Percentiles rank a stretch among this genome's conserved stretches.
Conservation (phyloP, 164 flowering plant species). For the Piper betle region DNA sequence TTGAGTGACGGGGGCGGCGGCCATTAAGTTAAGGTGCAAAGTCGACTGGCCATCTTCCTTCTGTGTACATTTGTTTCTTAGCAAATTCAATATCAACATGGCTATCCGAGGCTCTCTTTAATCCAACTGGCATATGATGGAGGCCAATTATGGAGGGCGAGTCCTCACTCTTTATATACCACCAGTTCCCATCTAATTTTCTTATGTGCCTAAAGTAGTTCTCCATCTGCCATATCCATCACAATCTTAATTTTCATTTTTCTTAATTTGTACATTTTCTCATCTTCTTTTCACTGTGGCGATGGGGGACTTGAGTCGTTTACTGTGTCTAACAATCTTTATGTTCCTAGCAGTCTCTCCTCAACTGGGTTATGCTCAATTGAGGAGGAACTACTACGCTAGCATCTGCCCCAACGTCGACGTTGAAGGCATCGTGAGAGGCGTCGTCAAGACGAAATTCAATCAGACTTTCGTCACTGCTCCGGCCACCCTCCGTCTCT, state of each 20-base stretch:
- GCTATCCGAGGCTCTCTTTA: not conserved
- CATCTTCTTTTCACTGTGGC: not conserved
- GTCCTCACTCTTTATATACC: not conserved
- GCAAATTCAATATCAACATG: not conserved
- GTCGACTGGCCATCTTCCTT: not conserved
- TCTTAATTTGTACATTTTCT: not conserved
- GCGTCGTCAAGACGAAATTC: constrained; percentile 14
- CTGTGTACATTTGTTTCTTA: not conserved
- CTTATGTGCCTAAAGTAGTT: not conserved
- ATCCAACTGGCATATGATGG: not conserved
- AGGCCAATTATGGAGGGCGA: not conserved
- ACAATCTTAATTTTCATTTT: not conserved
- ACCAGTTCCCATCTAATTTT: not conserved
- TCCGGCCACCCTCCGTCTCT: constrained; percentile 15
- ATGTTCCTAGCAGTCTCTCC: constrained; percentile 12
- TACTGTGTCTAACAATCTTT: not conserved
- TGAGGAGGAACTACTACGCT: constrained; percentile 12
- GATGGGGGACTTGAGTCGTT: not conserved
- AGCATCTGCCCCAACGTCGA: constrained; percentile 15
- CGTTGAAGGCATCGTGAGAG: constrained; percentile 13
- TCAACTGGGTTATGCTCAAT: constrained; percentile 27
- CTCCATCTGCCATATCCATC: not conserved
- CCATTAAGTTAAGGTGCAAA: not conserved
- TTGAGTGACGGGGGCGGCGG: not conserved
- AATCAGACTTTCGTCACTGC: constrained; percentile 12